Evolutionary conservation across 495 filamentous ascomycete genomes (phyloP).

Genomic region (Hyaloscypha finlandica): DNA sequence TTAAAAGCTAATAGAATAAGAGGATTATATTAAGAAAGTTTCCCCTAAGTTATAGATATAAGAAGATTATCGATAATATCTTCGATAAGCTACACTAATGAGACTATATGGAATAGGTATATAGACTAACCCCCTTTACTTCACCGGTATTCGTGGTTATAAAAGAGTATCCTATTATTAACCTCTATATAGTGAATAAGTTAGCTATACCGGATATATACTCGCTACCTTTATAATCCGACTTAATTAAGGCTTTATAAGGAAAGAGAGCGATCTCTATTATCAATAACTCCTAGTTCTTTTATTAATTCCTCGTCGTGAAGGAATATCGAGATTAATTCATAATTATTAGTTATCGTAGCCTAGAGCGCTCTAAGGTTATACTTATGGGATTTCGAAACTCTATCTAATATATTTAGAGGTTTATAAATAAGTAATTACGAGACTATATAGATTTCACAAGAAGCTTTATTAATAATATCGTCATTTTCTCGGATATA

Average conservation of each 20-base stretch:
- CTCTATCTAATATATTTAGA: background rate
- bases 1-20: too few species aligned
- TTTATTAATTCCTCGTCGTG: background rate
- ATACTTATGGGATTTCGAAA: background rate
- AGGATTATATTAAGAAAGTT: too few species aligned
- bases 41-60: too few species aligned
- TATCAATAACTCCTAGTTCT: constrained; percentile 1
- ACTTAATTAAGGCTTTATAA: background rate
- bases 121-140: too few species aligned
- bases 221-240: background rate
- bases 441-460: background rate
- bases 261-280: background rate
- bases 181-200: background rate
- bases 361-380: background rate
- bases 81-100: too few species aligned
- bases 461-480: background rate
- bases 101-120: too few species aligned
- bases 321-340: background rate
- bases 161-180: background rate
- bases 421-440: background rate
- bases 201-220: constrained; percentile 5
- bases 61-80: too few species aligned
- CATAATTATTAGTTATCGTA: background rate
- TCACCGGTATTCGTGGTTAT: too few species aligned
- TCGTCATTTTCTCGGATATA: background rate